Evolutionary conservation across 306 rosid species (phyloP).

Genomic region (Clitoria ternatea): DNA sequence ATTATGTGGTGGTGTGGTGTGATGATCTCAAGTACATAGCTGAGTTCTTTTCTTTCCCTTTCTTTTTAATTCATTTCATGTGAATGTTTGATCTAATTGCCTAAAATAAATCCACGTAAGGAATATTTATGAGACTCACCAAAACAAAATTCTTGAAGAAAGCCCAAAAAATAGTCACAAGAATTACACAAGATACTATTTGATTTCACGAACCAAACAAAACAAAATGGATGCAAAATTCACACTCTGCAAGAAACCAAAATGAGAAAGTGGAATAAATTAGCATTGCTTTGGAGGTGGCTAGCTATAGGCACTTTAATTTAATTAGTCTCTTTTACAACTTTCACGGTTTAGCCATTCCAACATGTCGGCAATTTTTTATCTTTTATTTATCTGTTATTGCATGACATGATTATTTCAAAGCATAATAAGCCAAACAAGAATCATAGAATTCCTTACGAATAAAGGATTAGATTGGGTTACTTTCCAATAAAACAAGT

Average conservation of each 20-base stretch:
- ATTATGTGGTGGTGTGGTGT: neutral
- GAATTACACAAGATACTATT: neutral
- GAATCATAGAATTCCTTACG: slow-evolving; percentile 11
- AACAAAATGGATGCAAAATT: too few species aligned
- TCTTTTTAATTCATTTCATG: neutral
- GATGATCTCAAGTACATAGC: neutral
- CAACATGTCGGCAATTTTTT: neutral
- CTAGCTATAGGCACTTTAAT: neutral
- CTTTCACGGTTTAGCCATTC: neutral
- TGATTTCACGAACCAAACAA: neutral
- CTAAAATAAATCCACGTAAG: neutral
- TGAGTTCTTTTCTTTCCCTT: neutral
- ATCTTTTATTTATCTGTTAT: neutral
- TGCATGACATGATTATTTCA: neutral
- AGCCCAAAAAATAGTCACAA: neutral
- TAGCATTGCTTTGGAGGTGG: neutral
- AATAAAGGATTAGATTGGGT: slow-evolving; percentile 17
- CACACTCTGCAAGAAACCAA: too few species aligned
- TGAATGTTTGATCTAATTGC: neutral
- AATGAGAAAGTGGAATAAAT: too few species aligned
- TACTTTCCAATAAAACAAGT: slow-evolving; percentile 4
- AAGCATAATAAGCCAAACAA: slow-evolving; percentile 26
- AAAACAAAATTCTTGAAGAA: neutral
- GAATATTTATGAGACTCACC: neutral
- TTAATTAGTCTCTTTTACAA: too few species aligned